Evolutionary conservation across 1,284 basidiomycete genomes (phyloP).

Genomic region (Paramarasmius palmivorus): DNA sequence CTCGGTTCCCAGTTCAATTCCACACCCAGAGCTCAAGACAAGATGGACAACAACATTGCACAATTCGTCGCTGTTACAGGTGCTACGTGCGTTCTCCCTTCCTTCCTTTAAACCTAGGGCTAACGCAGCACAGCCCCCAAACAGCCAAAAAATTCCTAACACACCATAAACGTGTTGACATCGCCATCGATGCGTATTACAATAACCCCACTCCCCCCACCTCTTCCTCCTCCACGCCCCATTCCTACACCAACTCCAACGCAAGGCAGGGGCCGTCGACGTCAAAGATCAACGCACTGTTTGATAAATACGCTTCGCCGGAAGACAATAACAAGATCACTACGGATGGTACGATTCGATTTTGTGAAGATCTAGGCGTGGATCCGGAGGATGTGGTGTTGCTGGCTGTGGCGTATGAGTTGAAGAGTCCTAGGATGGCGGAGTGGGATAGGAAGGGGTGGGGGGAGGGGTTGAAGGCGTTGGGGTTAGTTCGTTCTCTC

Average conservation of each 20-base stretch:
- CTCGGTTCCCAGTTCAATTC: too few relatives aligned
- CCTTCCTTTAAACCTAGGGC: conserved; percentile 3
- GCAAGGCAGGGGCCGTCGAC: conserved; percentile 19
- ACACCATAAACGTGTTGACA: conserved; percentile 69
- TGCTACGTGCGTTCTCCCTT: conserved; percentile 62
- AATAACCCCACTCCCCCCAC: conserved; percentile 46
- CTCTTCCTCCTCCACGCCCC: too few relatives aligned
- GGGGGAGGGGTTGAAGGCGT: conserved; percentile 77
- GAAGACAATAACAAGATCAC: conserved; percentile 57
- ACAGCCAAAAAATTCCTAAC: conserved; percentile 78
- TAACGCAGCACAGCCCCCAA: conserved; percentile 34
- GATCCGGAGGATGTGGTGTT: conserved; percentile 78
- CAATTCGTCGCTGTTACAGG: conserved; percentile 70
- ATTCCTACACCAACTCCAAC: not conserved
- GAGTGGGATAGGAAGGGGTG: conserved; percentile 79
- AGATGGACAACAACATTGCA: conserved; percentile 48
- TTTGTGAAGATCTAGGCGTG: conserved; percentile 69
- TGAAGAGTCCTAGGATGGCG: conserved; percentile 73
- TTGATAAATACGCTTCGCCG: conserved; percentile 81
- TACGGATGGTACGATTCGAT: conserved; percentile 73
- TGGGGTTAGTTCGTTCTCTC: conserved; percentile 47
- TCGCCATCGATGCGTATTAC: conserved; percentile 78
- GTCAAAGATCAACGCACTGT: conserved; percentile 66
- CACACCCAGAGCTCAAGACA: too few relatives aligned
- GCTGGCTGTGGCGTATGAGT: conserved; percentile 75